phyloP scores from a whole-genome alignment of 805 yeast species.

The Hanseniaspora clermontiae region DNA sequence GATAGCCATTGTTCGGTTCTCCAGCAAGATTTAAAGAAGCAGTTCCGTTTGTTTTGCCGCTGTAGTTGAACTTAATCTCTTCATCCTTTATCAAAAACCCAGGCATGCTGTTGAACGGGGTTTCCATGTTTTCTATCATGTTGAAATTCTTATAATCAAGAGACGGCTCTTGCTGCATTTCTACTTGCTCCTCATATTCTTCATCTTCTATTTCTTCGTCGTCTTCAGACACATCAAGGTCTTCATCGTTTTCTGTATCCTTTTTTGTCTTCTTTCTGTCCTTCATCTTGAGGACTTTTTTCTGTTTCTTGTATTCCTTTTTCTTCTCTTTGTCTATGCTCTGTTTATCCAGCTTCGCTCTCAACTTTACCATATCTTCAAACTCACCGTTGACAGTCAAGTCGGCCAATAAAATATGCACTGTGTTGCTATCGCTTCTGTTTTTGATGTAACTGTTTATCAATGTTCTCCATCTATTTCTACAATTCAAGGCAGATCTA shows the following conservation, averaged over 20 bases:
- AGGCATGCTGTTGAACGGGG: not conserved
- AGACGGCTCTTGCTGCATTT: not conserved
- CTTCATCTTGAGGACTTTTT: not conserved
- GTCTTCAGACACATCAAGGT: not conserved
- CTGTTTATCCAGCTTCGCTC: not conserved
- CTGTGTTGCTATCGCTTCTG: constrained; percentile 39
- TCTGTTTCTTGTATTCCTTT: constrained; percentile 13
- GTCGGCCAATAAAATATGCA: constrained; percentile 14
- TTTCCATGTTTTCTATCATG: not conserved
- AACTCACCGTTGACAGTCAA: constrained; percentile 4
- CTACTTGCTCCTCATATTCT: not conserved
- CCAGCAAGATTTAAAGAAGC: not conserved
- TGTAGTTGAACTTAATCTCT: constrained; percentile 11
- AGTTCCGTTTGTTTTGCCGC: constrained; percentile 15
- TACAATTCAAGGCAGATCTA: constrained; percentile 80
- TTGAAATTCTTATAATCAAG: not conserved
- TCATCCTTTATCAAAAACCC: not conserved
- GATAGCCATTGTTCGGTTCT: not conserved
- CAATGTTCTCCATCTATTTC: constrained; percentile 85
- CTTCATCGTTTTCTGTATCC: not conserved
- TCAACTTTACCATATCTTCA: constrained; percentile 9
- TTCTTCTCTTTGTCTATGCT: constrained; percentile 20
- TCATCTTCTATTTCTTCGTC: not conserved
- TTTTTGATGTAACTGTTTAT: constrained; percentile 60
- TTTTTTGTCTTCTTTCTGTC: constrained; percentile 11